A percentile compares a stretch with the other conserved stretches of the same genome.
Evolutionary conservation across 805 yeast genomes (phyloP).

Genomic region (Ogataea ganodermae): DNA sequence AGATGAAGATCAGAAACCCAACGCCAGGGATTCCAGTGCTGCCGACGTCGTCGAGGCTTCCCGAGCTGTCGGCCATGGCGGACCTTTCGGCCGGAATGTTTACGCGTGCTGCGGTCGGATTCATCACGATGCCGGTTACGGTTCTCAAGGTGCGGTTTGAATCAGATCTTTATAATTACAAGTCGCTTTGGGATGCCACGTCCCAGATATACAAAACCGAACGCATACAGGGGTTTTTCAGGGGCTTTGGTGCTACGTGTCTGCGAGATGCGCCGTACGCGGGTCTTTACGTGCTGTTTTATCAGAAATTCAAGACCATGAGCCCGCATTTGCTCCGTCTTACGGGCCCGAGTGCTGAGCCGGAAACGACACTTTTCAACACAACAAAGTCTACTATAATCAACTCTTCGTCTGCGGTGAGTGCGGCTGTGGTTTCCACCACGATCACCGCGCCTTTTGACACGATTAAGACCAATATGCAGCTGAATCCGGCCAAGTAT

Average conservation of each 20-base stretch:
- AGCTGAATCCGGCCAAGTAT: constrained; percentile 57
- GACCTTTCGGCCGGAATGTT: constrained; percentile 77
- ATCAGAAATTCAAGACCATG: constrained; percentile 68
- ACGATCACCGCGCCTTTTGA: constrained; percentile 93
- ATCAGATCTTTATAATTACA: constrained; percentile 72
- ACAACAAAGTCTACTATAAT: constrained; percentile 46
- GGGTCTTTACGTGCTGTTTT: constrained; percentile 83
- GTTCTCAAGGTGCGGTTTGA: constrained; percentile 87
- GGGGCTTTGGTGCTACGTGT: constrained; percentile 85
- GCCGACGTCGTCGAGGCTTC: constrained; percentile 52
- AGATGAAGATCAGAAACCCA: constrained; percentile 17
- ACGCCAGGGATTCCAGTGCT: neutral
- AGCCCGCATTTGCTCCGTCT: constrained; percentile 46
- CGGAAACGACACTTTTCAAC: constrained; percentile 13
- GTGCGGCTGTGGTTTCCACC: constrained; percentile 80
- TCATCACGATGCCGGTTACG: constrained; percentile 92
- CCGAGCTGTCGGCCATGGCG: constrained; percentile 67
- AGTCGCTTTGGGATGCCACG: constrained; percentile 61
- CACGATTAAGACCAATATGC: constrained; percentile 89
- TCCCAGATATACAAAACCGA: constrained; percentile 53
- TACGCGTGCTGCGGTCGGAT: constrained; percentile 81
- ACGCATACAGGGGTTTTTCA: constrained; percentile 71
- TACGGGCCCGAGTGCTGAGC: neutral
- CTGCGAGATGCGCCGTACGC: constrained; percentile 96
- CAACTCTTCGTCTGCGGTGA: constrained; percentile 74